Percentiles rank a stretch among this genome's conserved stretches.
Evolutionary conservation across 176 grass and related monocot genomes (phyloP).

Genomic region (Oryza coarctata): DNA sequence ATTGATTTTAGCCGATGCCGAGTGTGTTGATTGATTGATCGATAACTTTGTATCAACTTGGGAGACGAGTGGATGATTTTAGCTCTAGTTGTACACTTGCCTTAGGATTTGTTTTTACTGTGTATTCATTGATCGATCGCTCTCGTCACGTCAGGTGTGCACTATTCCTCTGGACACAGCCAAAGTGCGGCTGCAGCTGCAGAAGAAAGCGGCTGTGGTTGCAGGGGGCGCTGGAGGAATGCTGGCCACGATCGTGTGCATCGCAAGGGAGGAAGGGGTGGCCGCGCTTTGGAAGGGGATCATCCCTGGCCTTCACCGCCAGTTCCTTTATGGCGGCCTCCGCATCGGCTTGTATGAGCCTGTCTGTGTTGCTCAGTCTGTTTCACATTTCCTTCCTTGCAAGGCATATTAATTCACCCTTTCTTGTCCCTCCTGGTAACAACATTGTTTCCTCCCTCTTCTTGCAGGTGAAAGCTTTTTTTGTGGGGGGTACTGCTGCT

Average conservation of each 20-base stretch:
- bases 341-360: constrained; percentile 89
- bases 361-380: constrained; percentile 39
- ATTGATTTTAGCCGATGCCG: too few relatives aligned
- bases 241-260: constrained; percentile 58
- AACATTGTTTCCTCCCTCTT: background rate
- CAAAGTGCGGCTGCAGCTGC: constrained; percentile 95
- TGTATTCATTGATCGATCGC: background rate
- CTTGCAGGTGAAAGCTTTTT: constrained; percentile 68
- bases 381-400: background rate
- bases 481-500: constrained; percentile 41
- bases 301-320: constrained; percentile 74
- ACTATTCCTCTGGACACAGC: constrained; percentile 95
- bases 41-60: too few relatives aligned
- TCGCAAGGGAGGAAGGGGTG: constrained; percentile 73
- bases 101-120: background rate
- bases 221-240: constrained; percentile 41
- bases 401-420: background rate
- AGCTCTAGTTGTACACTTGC: background rate
- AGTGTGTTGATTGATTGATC: too few relatives aligned
- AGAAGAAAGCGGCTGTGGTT: constrained; percentile 50
- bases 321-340: constrained; percentile 84
- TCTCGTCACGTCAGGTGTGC: constrained; percentile 52
- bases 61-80: background rate
- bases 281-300: constrained; percentile 85
- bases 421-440: background rate